phyloP scores from a whole-genome alignment of 768 basidiomycete species.

The Calvatia gigantea region DNA sequence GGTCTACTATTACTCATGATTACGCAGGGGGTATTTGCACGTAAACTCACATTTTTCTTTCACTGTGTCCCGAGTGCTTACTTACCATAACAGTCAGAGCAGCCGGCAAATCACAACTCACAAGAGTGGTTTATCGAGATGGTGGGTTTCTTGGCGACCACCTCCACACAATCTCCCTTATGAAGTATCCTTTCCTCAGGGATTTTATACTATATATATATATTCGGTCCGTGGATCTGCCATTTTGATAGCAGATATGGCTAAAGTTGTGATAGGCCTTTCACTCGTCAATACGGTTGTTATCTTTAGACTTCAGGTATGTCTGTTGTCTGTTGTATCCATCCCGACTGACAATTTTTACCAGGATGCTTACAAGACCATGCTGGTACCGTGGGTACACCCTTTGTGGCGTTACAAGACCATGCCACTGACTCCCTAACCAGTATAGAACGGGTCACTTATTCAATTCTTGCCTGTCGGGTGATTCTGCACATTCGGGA shows the following conservation, averaged over 20 bases:
- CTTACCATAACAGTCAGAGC: background rate
- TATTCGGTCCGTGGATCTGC: background rate
- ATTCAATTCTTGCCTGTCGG: no score
- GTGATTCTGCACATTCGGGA: no score
- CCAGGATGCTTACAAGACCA: no score
- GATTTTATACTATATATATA: background rate
- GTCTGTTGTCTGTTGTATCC: no score
- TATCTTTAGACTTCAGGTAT: no score
- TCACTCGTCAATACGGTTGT: conserved; percentile 2
- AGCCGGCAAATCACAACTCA: background rate
- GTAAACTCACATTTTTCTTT: no score
- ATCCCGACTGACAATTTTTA: no score
- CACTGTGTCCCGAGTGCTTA: no score
- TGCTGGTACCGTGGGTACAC: no score
- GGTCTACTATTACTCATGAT: background rate
- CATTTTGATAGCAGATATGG: background rate
- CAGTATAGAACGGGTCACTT: no score
- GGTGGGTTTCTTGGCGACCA: background rate
- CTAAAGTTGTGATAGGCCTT: background rate
- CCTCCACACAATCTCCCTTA: background rate
- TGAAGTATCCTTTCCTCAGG: background rate
- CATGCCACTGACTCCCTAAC: no score
- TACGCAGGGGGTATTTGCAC: background rate
- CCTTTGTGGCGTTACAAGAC: no score
- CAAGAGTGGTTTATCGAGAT: background rate